phyloP scores from a whole-genome alignment of 2,329 filamentous ascomycete species.

The Pseudomassariella vexata region DNA sequence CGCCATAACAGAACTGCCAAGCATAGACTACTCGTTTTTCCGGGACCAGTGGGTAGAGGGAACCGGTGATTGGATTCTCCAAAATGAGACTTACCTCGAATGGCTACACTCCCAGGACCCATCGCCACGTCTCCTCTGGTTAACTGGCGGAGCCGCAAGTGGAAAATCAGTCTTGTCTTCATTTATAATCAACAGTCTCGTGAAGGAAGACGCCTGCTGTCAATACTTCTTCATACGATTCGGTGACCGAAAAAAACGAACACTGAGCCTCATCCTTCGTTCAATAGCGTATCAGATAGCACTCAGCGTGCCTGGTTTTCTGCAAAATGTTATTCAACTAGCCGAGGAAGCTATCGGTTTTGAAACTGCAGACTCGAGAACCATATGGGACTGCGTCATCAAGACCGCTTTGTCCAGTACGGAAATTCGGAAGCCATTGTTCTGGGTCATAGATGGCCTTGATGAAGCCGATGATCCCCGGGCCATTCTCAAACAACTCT shows the following conservation, averaged over 20 bases:
- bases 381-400: conserved; percentile 27
- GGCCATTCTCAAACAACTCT: conserved; percentile 20
- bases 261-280: conserved; percentile 17
- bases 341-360: conserved; percentile 15
- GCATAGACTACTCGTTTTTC: conserved; percentile 12
- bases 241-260: conserved; percentile 9
- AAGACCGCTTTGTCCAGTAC: conserved; percentile 21
- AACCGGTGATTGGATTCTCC: conserved; percentile 9
- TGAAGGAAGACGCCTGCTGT: conserved; percentile 7
- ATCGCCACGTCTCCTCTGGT: conserved; percentile 7
- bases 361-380: conserved; percentile 15
- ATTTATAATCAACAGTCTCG: conserved; percentile 12
- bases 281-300: conserved; percentile 26
- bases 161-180: conserved; percentile 15
- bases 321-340: conserved; percentile 16
- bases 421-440: neutral
- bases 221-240: conserved; percentile 13
- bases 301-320: conserved; percentile 10
- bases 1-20: conserved; percentile 8
- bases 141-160: conserved; percentile 8
- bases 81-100: conserved; percentile 2
- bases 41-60: conserved; percentile 10
- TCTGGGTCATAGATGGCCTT: neutral
- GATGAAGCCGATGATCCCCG: conserved; percentile 13
- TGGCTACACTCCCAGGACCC: conserved; percentile 4